A percentile compares a stretch with the other conserved stretches of the same genome.
Conservation (phyloP, 352 stramenopile genomes). For the Pythium grandisporangium region DNA sequence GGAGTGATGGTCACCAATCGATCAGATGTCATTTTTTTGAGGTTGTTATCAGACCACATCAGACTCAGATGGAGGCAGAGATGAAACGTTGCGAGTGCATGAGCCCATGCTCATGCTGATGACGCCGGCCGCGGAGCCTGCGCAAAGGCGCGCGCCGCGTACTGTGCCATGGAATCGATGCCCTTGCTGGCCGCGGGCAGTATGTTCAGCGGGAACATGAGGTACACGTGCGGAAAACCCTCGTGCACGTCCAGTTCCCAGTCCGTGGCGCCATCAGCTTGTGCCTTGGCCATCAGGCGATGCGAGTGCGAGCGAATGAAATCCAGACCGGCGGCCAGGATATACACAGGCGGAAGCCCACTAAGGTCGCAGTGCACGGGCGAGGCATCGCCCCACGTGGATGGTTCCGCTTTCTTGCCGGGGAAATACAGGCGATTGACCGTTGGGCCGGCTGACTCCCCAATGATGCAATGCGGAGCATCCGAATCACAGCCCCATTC, state of each 20-base stretch:
- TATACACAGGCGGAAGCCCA: slow-evolving; percentile 23
- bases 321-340: slow-evolving; percentile 32
- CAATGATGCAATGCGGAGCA: slow-evolving; percentile 22
- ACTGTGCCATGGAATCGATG: slow-evolving; percentile 20
- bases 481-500: slow-evolving; percentile 11
- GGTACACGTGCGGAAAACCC: slow-evolving; percentile 28
- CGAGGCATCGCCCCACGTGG: slow-evolving; percentile 26
- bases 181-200: slow-evolving; percentile 24
- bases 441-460: neutral
- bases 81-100: too few relatives aligned
- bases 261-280: slow-evolving; percentile 21
- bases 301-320: slow-evolving; percentile 27
- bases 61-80: too few relatives aligned
- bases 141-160: slow-evolving; percentile 9
- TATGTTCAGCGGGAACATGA: slow-evolving; percentile 22
- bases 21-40: too few relatives aligned
- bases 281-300: slow-evolving; percentile 20
- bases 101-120: too few relatives aligned
- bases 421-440: neutral
- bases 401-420: slow-evolving; percentile 12
- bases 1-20: too few relatives aligned
- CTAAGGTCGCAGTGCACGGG: slow-evolving; percentile 31
- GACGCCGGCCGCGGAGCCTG: too few relatives aligned
- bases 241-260: slow-evolving; percentile 37
- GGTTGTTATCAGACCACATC: too few relatives aligned